Percentiles rank a stretch among this genome's conserved stretches.
phyloP scores from a whole-genome alignment of 176 grass and related monocot species.

The Carex pumila region DNA sequence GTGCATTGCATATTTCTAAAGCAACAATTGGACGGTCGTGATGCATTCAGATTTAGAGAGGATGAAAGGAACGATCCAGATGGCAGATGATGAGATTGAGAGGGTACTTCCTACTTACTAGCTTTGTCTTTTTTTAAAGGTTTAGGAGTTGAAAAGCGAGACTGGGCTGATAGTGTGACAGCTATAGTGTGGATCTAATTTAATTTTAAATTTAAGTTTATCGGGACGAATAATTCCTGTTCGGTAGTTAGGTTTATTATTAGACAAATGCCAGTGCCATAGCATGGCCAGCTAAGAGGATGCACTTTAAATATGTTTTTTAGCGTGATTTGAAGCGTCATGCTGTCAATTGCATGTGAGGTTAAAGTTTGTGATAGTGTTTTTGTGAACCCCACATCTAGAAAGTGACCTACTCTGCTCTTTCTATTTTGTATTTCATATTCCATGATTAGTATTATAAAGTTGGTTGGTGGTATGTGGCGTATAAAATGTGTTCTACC shows the following conservation, averaged over 20 bases:
- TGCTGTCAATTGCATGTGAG: constrained; percentile 16
- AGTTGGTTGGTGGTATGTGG: not conserved
- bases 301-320: constrained; percentile 10
- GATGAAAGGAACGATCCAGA: not conserved
- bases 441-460: not conserved
- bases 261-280: not conserved
- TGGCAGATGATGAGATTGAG: not conserved
- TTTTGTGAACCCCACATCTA: not conserved
- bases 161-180: not conserved
- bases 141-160: not conserved
- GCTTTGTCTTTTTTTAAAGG: too few relatives aligned
- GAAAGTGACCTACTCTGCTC: not conserved
- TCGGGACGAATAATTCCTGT: not conserved
- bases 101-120: not conserved
- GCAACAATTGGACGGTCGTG: not conserved
- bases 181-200: not conserved
- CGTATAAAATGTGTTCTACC: not conserved
- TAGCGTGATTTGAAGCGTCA: not conserved
- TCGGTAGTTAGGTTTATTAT: not conserved
- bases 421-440: not conserved
- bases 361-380: not conserved
- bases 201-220: not conserved
- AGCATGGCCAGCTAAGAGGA: constrained; percentile 2
- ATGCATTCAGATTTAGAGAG: not conserved
- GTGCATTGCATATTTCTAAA: not conserved